Percentiles rank a stretch among this genome's conserved stretches.
Conservation (phyloP, 2,329 filamentous ascomycete genomes). For the Aureobasidium leucospermi region DNA sequence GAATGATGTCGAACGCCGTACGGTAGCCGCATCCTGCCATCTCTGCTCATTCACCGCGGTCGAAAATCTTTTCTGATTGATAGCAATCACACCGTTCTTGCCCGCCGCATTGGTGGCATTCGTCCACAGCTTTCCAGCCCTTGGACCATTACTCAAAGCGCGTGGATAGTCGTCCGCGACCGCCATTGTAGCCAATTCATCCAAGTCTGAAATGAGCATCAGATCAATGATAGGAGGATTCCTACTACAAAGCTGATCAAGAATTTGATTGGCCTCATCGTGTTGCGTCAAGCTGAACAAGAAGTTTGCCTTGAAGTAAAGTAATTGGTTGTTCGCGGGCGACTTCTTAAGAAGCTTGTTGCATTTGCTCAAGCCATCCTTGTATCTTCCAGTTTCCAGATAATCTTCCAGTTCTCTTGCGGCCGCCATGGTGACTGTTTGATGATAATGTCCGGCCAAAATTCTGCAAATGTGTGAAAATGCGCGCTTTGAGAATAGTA, state of each 20-base stretch:
- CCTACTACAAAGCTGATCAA: slow-evolving; percentile 19
- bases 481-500: background rate
- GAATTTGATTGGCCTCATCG: slow-evolving; percentile 16
- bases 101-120: slow-evolving; percentile 22
- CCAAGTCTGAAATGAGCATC: slow-evolving; percentile 17
- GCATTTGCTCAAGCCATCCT: slow-evolving; percentile 27
- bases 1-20: background rate
- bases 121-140: slow-evolving; percentile 27
- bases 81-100: slow-evolving; percentile 15
- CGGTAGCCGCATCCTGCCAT: slow-evolving; percentile 24
- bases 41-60: slow-evolving; percentile 25
- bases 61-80: slow-evolving; percentile 23
- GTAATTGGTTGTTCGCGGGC: slow-evolving; percentile 23
- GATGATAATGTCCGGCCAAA: background rate
- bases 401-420: slow-evolving; percentile 8
- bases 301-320: slow-evolving; percentile 27
- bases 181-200: slow-evolving; percentile 21
- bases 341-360: slow-evolving; percentile 25
- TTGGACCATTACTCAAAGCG: slow-evolving; percentile 22
- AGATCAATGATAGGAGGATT: slow-evolving; percentile 19
- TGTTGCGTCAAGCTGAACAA: slow-evolving; percentile 18
- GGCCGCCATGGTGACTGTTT: background rate
- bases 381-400: slow-evolving; percentile 19
- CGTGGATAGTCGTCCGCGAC: slow-evolving; percentile 22
- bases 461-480: background rate